Evolutionary conservation across 768 basidiomycete genomes (phyloP).

Genomic region (Hericium alpestre): DNA sequence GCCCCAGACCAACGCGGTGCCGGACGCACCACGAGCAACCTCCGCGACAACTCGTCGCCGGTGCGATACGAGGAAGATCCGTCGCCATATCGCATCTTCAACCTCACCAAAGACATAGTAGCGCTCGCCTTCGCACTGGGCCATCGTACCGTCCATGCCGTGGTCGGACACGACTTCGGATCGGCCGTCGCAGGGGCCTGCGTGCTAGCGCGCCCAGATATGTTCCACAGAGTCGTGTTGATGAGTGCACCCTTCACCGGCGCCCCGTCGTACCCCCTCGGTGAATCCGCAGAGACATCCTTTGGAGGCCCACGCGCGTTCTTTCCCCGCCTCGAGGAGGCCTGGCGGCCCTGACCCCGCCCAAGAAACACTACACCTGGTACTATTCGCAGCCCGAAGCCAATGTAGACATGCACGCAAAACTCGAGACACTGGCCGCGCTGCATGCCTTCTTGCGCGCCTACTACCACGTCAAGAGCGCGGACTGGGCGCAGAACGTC

Average conservation of each 20-base stretch:
- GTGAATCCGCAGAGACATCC: background rate
- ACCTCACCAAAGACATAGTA: conserved; percentile 40
- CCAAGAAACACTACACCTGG: conserved; percentile 46
- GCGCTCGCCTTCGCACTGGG: conserved; percentile 42
- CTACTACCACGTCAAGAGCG: conserved; percentile 52
- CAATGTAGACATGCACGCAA: conserved; percentile 32
- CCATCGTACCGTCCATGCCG: conserved; percentile 32
- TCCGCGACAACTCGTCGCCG: conserved; percentile 6
- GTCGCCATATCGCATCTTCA: conserved; percentile 38
- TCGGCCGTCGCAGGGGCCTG: conserved; percentile 42
- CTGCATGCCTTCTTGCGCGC: conserved; percentile 39
- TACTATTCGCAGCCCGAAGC: conserved; percentile 41
- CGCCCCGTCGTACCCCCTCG: conserved; percentile 22
- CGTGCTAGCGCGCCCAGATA: conserved; percentile 42
- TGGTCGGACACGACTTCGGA: conserved; percentile 56
- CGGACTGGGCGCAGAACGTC: conserved; percentile 35
- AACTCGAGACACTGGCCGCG: conserved; percentile 27
- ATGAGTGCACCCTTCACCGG: conserved; percentile 53
- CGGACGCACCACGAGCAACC: conserved; percentile 29
- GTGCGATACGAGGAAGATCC: conserved; percentile 39
- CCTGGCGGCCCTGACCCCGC: conserved; percentile 34
- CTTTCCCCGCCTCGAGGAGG: conserved; percentile 4
- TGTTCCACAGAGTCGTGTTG: conserved; percentile 45
- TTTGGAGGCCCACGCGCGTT: conserved; percentile 1
- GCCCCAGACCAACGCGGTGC: conserved; percentile 54